Evolutionary conservation across 139 green algal genomes (phyloP).

Genomic region (Coelastrella sp.): DNA sequence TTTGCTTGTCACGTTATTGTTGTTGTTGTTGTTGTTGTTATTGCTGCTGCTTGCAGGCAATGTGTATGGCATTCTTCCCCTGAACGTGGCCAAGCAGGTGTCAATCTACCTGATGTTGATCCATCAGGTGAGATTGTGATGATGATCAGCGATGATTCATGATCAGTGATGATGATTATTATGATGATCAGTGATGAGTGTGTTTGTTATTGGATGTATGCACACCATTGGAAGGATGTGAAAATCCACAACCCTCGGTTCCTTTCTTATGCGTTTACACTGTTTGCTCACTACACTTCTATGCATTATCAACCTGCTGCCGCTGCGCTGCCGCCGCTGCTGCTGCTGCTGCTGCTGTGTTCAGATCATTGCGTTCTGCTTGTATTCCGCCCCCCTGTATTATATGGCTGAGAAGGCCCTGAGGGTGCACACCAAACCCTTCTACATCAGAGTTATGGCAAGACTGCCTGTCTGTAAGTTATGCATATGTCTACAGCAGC

Average conservation of each 20-base stretch:
- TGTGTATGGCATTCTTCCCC: conserved; percentile 41
- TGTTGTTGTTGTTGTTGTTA: neutral
- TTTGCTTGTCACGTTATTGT: neutral
- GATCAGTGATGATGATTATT: no score
- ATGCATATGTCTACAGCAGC: neutral
- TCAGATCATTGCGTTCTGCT: conserved; percentile 46
- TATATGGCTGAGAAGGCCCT: conserved; percentile 44
- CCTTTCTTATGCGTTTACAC: no score
- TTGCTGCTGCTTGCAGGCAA: conserved; percentile 28
- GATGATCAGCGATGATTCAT: no score
- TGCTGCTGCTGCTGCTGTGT: conserved; percentile 9
- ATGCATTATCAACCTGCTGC: no score
- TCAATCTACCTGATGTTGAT: conserved; percentile 44
- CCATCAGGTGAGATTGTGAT: conserved; percentile 22
- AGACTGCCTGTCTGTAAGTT: conserved; percentile 41
- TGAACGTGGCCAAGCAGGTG: conserved; percentile 23
- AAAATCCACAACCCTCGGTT: no score
- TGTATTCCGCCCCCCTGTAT: conserved; percentile 46
- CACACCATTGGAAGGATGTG: no score
- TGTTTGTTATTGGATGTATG: no score
- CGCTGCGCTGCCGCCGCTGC: neutral
- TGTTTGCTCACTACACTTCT: no score
- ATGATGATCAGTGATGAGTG: no score
- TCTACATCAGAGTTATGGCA: conserved; percentile 16
- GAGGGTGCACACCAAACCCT: conserved; percentile 30